Evolutionary conservation across 2,329 filamentous ascomycete genomes (phyloP), one percentile per base, ranked within the genome.

Genomic region (Penicillium palitans): DNA sequence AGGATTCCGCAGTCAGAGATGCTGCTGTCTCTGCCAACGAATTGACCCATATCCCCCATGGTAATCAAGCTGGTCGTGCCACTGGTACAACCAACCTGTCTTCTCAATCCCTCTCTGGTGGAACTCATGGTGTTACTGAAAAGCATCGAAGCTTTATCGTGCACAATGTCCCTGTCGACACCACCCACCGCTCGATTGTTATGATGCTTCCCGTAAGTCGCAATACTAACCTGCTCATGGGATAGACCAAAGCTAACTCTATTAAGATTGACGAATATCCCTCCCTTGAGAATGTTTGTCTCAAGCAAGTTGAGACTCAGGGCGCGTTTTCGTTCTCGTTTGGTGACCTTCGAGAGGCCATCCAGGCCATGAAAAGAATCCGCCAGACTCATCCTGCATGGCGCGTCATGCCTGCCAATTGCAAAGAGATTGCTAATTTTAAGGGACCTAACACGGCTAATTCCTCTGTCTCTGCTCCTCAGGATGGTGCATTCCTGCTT

Each of bases 331-430:
- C 55, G 2, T 6, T 57, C 21, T 15, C 42, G 2, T 57, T 57
- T 29, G 24, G 48, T 7, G 55, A 57, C 27, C n/a, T 57, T 41
- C 41, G 40, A 15, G 55, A 57, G 10, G 25, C 33, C 15, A n/a
- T 46, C 7, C 13, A 12, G 7, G 48, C 55, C 15, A 52, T 52
- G 19, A 39, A 46, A 1, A 24, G 27, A 13, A 24, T 57, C 13
- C 31, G 31, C n/a, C 13, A 2, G 4, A 39, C 17, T 31, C 48
- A 21, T 19, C 40, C 55, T 17, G 21, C 13, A 17, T 52, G 55
- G 55, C 9, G 13, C 6, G 35, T 52, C 24, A 13, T 35, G 15
- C 21, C 42, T 3, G 42, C 41, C 13, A 35, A 35, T 31, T 17
- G 5, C 9, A 13, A 19, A 15, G 48, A 57, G 1, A 27, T 57